These are phyloP conservation scores for Zangia roseola DNA, from an alignment of 768 basidiomycete genomes.

Conservation along the genomic window DNA sequence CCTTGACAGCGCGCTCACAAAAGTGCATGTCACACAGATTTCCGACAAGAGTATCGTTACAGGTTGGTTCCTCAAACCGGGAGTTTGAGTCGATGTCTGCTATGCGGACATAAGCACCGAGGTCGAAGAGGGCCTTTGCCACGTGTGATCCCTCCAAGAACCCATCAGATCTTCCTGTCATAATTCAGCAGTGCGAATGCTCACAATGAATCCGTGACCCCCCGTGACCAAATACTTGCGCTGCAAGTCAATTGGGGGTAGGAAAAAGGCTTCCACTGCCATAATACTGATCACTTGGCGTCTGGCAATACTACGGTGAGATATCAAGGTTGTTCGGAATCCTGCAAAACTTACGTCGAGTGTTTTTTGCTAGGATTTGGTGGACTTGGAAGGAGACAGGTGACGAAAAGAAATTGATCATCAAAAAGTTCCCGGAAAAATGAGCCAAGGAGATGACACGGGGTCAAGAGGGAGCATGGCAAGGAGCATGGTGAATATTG, in stretches of 20 bases:
- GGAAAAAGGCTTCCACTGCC: no score
- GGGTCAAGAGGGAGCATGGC: no score
- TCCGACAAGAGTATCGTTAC: slow-evolving; percentile 40
- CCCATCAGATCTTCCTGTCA: not conserved
- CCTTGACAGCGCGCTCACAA: slow-evolving; percentile 38
- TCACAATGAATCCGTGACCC: slow-evolving; percentile 55
- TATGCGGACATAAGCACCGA: slow-evolving; percentile 40
- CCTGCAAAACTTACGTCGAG: no score
- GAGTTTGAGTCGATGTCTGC: slow-evolving; percentile 37
- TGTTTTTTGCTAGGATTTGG: no score
- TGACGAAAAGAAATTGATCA: no score
- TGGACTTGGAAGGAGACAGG: no score
- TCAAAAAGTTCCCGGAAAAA: no score
- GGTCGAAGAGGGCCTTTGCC: slow-evolving; percentile 36
- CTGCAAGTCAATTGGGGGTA: not conserved
- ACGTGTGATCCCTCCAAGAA: slow-evolving; percentile 49
- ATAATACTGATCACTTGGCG: no score
- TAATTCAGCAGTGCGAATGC: slow-evolving; percentile 8
- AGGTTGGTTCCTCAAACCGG: slow-evolving; percentile 22
- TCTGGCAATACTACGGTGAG: no score
- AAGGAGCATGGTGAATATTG: no score
- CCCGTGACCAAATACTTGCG: slow-evolving; percentile 43
- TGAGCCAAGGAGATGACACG: no score
- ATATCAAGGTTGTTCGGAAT: no score
- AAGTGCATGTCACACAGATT: slow-evolving; percentile 45